Percentiles rank a stretch among this genome's conserved stretches.
These are phyloP conservation scores for Cladobotryum mycophilum DNA, from an alignment of 2,329 filamentous ascomycete species.

Conservation along the genomic window DNA sequence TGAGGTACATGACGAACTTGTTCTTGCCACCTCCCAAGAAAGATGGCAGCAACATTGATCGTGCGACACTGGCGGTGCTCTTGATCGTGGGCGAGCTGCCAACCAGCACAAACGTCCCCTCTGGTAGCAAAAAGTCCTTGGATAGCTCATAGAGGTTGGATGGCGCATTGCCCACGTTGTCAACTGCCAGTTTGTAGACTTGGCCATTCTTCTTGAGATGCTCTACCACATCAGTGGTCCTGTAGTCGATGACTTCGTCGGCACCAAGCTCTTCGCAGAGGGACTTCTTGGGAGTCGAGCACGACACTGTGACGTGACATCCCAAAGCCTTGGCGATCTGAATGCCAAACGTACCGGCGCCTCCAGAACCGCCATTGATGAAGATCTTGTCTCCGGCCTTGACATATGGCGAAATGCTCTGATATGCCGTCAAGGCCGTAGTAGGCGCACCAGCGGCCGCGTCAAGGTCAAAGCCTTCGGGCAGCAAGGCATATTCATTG, in stretches of 20 bases:
- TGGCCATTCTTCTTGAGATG: constrained; percentile 40
- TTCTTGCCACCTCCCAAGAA: constrained; percentile 36
- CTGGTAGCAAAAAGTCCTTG: constrained; percentile 42
- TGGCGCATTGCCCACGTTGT: constrained; percentile 50
- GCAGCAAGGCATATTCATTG: constrained; percentile 31
- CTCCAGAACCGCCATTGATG: constrained; percentile 61
- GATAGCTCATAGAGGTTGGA: constrained; percentile 46
- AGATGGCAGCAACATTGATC: constrained; percentile 23
- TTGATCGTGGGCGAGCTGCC: constrained; percentile 32
- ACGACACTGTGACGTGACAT: constrained; percentile 54
- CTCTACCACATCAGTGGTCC: constrained; percentile 39
- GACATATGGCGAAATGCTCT: constrained; percentile 41
- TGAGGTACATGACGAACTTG: constrained; percentile 35
- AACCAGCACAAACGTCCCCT: constrained; percentile 46
- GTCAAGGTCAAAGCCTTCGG: constrained; percentile 32
- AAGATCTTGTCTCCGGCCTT: constrained; percentile 52
- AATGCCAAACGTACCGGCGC: constrained; percentile 54
- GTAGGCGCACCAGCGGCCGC: constrained; percentile 38
- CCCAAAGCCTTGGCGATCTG: constrained; percentile 59
- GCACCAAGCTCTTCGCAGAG: constrained; percentile 55
- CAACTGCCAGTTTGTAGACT: constrained; percentile 47
- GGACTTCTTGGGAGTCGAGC: constrained; percentile 52
- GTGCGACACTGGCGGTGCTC: constrained; percentile 19
- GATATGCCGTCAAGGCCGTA: constrained; percentile 43
- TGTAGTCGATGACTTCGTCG: constrained; percentile 60